These are phyloP conservation scores for Mucor piriformis DNA, from an alignment of 371 early-diverging fungal species.

Conservation along the genomic window DNA sequence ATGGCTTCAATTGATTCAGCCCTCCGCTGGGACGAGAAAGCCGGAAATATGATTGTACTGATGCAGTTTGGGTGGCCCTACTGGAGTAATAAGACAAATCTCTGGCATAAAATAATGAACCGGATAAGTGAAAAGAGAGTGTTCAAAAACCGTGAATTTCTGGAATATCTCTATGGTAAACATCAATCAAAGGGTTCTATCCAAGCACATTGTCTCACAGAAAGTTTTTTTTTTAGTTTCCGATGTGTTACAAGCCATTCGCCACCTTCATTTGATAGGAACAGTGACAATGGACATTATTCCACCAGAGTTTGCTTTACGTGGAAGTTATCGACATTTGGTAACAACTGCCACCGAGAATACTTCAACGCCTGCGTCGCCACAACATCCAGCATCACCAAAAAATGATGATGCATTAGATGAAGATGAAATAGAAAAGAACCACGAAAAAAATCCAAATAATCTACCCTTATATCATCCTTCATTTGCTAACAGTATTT, in stretches of 20 bases:
- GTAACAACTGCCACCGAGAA: constrained; percentile 15
- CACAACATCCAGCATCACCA: constrained; percentile 7
- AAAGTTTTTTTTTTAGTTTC: constrained; percentile 23
- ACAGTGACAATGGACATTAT: constrained; percentile 50
- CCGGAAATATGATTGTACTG: constrained; percentile 52
- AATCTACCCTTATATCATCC: constrained; percentile 43
- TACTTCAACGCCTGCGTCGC: constrained; percentile 17
- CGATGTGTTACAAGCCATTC: constrained; percentile 45
- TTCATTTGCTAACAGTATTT: constrained; percentile 43
- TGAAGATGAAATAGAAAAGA: constrained; percentile 16
- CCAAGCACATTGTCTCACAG: background rate
- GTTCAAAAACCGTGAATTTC: constrained; percentile 48
- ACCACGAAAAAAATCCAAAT: background rate
- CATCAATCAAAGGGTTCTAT: background rate
- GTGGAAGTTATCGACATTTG: constrained; percentile 40
- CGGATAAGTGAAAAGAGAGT: constrained; percentile 44
- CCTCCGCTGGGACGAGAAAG: constrained; percentile 52
- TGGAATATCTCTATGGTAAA: constrained; percentile 52
- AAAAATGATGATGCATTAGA: constrained; percentile 8
- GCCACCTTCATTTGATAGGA: constrained; percentile 40
- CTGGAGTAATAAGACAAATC: constrained; percentile 46
- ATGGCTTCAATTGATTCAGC: constrained; percentile 56
- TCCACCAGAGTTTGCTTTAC: constrained; percentile 51
- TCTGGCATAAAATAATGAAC: constrained; percentile 45
- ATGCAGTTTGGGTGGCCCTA: constrained; percentile 61